Percentiles rank a stretch among this genome's conserved stretches.
Evolutionary conservation across 345 rosid species (phyloP).

Genomic region (Hibiscus mutabilis): DNA sequence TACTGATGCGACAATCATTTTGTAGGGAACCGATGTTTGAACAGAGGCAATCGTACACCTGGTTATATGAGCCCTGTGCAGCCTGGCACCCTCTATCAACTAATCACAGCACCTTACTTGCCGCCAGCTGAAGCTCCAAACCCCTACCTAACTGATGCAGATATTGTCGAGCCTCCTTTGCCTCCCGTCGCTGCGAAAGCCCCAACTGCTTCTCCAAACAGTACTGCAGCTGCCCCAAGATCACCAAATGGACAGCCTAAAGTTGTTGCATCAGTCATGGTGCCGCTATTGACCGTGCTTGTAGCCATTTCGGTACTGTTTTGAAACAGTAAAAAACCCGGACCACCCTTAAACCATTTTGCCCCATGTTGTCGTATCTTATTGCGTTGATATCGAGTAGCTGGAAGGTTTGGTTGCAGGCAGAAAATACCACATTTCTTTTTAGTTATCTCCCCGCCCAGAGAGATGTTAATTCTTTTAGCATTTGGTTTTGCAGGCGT

Average conservation of each 20-base stretch:
- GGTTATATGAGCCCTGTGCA: constrained; percentile 45
- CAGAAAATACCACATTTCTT: background rate
- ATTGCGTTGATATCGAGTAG: constrained; percentile 7
- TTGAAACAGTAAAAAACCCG: constrained; percentile 19
- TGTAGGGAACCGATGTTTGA: constrained; percentile 60
- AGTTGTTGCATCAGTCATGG: constrained; percentile 27
- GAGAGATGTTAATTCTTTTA: constrained; percentile 13
- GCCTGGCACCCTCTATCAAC: constrained; percentile 39
- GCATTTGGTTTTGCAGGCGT: constrained; percentile 13
- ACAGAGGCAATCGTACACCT: constrained; percentile 16
- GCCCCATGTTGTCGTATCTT: background rate
- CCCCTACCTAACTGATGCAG: constrained; percentile 47
- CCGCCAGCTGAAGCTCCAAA: constrained; percentile 68
- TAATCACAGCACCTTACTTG: constrained; percentile 15
- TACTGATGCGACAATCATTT: background rate
- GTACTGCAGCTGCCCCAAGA: constrained; percentile 26
- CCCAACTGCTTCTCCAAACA: constrained; percentile 15
- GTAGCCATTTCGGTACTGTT: constrained; percentile 30
- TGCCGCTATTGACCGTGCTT: constrained; percentile 29
- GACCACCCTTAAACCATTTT: constrained; percentile 4
- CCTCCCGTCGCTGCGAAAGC: constrained; percentile 26
- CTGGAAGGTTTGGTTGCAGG: background rate
- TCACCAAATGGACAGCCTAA: constrained; percentile 42
- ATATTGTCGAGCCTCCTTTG: constrained; percentile 59
- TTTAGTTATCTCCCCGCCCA: background rate